Evolutionary conservation across 192 early-diverging fungal species (phyloP).

Genomic region (Backusella sp.): DNA sequence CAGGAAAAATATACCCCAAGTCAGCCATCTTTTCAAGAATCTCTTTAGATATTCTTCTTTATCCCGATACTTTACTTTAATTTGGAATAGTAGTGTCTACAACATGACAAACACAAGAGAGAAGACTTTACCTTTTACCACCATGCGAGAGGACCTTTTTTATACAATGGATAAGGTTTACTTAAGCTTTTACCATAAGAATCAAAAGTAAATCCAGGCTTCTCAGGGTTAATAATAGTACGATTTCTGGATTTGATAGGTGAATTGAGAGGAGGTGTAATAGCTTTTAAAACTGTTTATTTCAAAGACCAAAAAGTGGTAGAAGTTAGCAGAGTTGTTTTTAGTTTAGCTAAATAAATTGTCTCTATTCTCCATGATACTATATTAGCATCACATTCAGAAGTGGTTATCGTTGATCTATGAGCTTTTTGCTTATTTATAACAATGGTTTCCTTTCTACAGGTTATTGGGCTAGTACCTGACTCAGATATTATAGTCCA

Average conservation of each 20-base stretch:
- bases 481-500: not conserved
- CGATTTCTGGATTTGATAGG: not conserved
- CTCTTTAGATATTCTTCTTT: not conserved
- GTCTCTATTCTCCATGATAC: too few species aligned
- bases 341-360: too few species aligned
- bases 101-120: not conserved
- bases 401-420: too few species aligned
- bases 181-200: not conserved
- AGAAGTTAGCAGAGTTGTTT: too few species aligned
- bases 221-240: not conserved
- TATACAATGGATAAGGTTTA: not conserved
- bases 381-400: too few species aligned
- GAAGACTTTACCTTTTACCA: not conserved
- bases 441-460: not conserved
- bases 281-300: not conserved
- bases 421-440: too few species aligned
- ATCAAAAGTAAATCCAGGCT: not conserved
- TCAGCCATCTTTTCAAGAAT: not conserved
- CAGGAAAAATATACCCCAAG: not conserved
- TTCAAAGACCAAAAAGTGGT: not conserved
- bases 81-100: not conserved
- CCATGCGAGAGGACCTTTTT: not conserved
- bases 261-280: not conserved
- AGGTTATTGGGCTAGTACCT: not conserved
- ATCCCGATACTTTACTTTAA: not conserved